These are phyloP conservation scores for Niebla homalea DNA, from an alignment of 495 filamentous ascomycete genomes.

Conservation along the genomic window DNA sequence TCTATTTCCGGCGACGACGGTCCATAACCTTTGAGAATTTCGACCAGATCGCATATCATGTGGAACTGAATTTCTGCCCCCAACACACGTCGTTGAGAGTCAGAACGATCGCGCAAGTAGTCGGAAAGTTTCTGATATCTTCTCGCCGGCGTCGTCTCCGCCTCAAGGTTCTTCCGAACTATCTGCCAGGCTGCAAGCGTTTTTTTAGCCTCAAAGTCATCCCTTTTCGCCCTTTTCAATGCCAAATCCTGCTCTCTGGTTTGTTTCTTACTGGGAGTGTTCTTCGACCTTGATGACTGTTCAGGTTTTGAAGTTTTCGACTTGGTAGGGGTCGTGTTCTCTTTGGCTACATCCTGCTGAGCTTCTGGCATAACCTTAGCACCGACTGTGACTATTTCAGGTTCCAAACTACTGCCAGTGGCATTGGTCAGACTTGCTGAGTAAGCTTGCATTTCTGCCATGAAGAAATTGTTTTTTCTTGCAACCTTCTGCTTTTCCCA, in stretches of 20 bases:
- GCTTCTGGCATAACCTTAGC: slow-evolving; percentile 6
- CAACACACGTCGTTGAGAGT: slow-evolving; percentile 15
- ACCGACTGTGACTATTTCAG: slow-evolving; percentile 41
- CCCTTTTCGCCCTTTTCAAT: slow-evolving; percentile 28
- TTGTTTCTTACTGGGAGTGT: slow-evolving; percentile 19
- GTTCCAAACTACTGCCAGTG: slow-evolving; percentile 47
- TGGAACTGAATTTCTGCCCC: slow-evolving; percentile 27
- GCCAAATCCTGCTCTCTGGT: slow-evolving; percentile 6
- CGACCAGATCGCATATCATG: slow-evolving; percentile 23
- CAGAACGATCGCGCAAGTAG: slow-evolving; percentile 22
- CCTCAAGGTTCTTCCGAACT: slow-evolving; percentile 19
- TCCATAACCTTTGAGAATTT: slow-evolving; percentile 17
- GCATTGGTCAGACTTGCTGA: slow-evolving; percentile 57
- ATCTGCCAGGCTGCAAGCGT: slow-evolving; percentile 22
- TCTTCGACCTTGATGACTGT: not conserved
- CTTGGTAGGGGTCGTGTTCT: slow-evolving; percentile 17
- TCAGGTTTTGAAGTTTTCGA: slow-evolving; percentile 12
- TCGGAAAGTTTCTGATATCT: slow-evolving; percentile 20
- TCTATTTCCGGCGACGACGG: slow-evolving; percentile 9
- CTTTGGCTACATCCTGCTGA: slow-evolving; percentile 12
- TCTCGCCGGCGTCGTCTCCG: slow-evolving; percentile 16
- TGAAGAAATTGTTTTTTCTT: slow-evolving; percentile 38
- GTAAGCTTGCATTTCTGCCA: slow-evolving; percentile 52
- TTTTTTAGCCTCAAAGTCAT: slow-evolving; percentile 18
- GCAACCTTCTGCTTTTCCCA: slow-evolving; percentile 20